Evolutionary conservation across 1,284 basidiomycete species (phyloP), one percentile per base, ranked within the genome.

Genomic region (Irpex sp.): DNA sequence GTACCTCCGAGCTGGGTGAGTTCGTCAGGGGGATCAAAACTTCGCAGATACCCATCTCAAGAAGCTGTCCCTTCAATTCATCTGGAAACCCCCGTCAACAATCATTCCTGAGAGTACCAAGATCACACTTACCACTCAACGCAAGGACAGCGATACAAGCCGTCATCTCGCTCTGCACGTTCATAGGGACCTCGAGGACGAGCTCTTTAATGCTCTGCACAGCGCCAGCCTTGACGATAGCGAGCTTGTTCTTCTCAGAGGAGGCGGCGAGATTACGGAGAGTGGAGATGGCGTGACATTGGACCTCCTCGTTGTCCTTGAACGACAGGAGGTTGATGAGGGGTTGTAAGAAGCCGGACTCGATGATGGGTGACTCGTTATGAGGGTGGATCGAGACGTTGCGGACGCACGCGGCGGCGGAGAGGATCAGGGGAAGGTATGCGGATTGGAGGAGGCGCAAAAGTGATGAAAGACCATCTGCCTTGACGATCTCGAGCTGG

Each of bases 121-220:
- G 5, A 6, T 6, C 6, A 7, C 31, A 74, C 86, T 54, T 72
- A 95, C 94, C 95, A 69, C 94, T 96, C 66, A 98, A 74, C 5
- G 95, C 95, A 65, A 98, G 77, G 13, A 98, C 95, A 17, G 97
- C 97, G 21, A 98, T 93, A 71, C 97, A 99, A 5, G 97, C 97
- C 26, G 97, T 99, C 97, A 99, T 99, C 78, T 99, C 97, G 74
- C 94, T 97, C 78, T 99, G 97, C 8, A 99, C 97, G 67, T 93
- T 93, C 78, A 97, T 88, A 1, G 97, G 96, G 0, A 98, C 97
- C 71, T 93, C 91, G 46, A 99, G 81, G 2, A 99, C 95, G 15
- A 99, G 81, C 71, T 98, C 95, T 79, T 98, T 98, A 79, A 99
- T 99, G 60, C 94, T 90, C 75, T 97, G 94, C 4, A 98, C 92